A percentile compares a stretch with the other conserved stretches of the same genome.
These are phyloP conservation scores for Houttuynia cordata DNA, from an alignment of 164 flowering plant species.

Conservation along the genomic window DNA sequence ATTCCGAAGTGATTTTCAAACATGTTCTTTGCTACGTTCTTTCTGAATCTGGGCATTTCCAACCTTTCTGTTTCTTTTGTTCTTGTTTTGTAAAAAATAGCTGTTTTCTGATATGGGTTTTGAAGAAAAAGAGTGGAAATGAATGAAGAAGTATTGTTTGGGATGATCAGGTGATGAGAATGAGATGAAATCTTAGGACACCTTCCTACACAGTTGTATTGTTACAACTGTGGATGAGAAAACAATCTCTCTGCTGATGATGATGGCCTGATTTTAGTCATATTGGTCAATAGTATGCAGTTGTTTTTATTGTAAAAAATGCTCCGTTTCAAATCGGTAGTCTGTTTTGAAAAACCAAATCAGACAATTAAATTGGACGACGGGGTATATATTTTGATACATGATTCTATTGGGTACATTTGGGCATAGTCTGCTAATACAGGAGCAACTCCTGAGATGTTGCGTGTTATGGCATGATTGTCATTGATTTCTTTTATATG, in stretches of 20 bases:
- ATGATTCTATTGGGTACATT: too few species aligned
- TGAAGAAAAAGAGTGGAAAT: too few species aligned
- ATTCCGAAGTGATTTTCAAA: neutral
- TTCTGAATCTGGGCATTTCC: neutral
- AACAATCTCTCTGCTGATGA: conserved; percentile 3
- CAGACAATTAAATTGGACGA: too few species aligned
- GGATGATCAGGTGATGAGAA: conserved; percentile 1
- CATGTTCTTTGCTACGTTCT: conserved; percentile 2
- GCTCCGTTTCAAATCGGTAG: too few species aligned
- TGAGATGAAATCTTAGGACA: conserved; percentile 3
- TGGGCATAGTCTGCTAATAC: too few species aligned
- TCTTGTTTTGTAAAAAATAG: neutral
- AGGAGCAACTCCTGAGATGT: too few species aligned
- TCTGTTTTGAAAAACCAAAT: too few species aligned
- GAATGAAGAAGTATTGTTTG: neutral
- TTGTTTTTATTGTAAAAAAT: too few species aligned
- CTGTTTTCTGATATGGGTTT: neutral
- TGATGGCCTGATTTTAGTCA: neutral
- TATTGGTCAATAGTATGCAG: too few species aligned
- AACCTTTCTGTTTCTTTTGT: neutral
- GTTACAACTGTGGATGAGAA: conserved; percentile 3
- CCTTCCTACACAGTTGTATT: conserved; percentile 2
- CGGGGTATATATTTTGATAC: too few species aligned
- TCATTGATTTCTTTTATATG: too few species aligned
- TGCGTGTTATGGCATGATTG: too few species aligned